Conservation (phyloP, 2,329 filamentous ascomycete species). For the Coniochaeta prunicola region DNA sequence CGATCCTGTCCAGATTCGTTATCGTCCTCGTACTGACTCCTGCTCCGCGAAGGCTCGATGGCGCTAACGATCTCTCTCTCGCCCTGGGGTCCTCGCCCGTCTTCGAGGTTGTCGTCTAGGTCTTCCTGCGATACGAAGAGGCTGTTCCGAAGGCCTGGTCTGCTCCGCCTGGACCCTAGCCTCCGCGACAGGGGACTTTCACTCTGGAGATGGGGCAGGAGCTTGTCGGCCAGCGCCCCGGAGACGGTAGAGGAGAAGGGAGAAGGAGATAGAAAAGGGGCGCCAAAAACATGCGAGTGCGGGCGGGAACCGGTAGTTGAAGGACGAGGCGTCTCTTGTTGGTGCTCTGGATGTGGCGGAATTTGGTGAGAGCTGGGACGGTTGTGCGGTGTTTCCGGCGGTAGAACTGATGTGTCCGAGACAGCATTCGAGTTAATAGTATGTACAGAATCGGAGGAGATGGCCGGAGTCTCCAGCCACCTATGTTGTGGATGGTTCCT, state of each 20-base stretch:
- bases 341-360: background rate
- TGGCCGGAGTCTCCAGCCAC: conserved; percentile 8
- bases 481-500: conserved; percentile 6
- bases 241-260: conserved; percentile 53
- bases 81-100: conserved; percentile 2
- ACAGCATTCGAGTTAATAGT: conserved; percentile 5
- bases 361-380: background rate
- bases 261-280: conserved; percentile 50
- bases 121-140: conserved; percentile 44
- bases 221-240: conserved; percentile 48
- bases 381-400: conserved; percentile 14
- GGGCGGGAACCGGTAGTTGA: conserved; percentile 23
- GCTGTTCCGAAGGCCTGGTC: conserved; percentile 44
- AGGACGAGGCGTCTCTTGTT: conserved; percentile 18
- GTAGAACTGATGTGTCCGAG: conserved; percentile 15
- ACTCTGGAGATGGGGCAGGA: conserved; percentile 31
- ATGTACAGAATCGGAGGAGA: conserved; percentile 19
- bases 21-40: conserved; percentile 8
- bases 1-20: conserved; percentile 8
- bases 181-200: conserved; percentile 11
- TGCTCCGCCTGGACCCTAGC: conserved; percentile 38
- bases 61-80: background rate
- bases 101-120: conserved; percentile 20
- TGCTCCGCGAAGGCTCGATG: conserved; percentile 13
- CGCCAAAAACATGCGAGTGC: conserved; percentile 31